Conservation (phyloP, 371 early-diverging fungal genomes). For the Apophysomyces sp. region DNA sequence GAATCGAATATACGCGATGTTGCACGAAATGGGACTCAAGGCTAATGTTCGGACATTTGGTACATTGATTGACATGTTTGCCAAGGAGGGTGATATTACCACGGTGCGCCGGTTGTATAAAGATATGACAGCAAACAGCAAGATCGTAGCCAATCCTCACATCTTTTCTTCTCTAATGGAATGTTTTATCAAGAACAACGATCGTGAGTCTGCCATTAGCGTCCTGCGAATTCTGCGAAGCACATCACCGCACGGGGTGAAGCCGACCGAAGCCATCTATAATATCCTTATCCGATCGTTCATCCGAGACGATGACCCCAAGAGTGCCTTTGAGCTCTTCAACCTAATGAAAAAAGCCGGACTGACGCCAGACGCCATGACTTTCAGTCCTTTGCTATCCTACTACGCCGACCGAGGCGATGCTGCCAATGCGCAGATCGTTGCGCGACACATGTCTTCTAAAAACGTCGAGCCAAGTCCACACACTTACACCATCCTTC, state of each 20-base stretch:
- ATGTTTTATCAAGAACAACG: slow-evolving; percentile 29
- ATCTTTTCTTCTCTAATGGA: slow-evolving; percentile 37
- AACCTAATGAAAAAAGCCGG: slow-evolving; percentile 22
- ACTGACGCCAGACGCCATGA: slow-evolving; percentile 6
- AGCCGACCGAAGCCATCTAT: slow-evolving; percentile 16
- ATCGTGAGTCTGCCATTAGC: slow-evolving; percentile 22
- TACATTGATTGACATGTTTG: slow-evolving; percentile 44
- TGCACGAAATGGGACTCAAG: slow-evolving; percentile 24
- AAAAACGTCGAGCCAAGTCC: slow-evolving; percentile 21
- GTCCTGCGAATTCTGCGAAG: slow-evolving; percentile 20
- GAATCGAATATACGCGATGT: slow-evolving; percentile 18
- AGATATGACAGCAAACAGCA: slow-evolving; percentile 21
- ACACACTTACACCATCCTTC: slow-evolving; percentile 28
- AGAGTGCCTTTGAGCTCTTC: slow-evolving; percentile 24
- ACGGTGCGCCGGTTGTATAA: slow-evolving; percentile 23
- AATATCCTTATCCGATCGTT: slow-evolving; percentile 31
- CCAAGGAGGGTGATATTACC: slow-evolving; percentile 31
- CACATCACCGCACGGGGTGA: neutral
- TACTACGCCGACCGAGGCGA: slow-evolving; percentile 34
- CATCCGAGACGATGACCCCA: slow-evolving; percentile 17
- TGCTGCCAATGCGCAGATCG: slow-evolving; percentile 11
- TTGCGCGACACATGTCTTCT: slow-evolving; percentile 25
- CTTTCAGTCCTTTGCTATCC: slow-evolving; percentile 30
- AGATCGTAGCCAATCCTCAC: slow-evolving; percentile 24
- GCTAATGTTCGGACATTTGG: slow-evolving; percentile 37